These are phyloP conservation scores for Lablab purpureus DNA, from an alignment of 306 rosid species.

Conservation along the genomic window DNA sequence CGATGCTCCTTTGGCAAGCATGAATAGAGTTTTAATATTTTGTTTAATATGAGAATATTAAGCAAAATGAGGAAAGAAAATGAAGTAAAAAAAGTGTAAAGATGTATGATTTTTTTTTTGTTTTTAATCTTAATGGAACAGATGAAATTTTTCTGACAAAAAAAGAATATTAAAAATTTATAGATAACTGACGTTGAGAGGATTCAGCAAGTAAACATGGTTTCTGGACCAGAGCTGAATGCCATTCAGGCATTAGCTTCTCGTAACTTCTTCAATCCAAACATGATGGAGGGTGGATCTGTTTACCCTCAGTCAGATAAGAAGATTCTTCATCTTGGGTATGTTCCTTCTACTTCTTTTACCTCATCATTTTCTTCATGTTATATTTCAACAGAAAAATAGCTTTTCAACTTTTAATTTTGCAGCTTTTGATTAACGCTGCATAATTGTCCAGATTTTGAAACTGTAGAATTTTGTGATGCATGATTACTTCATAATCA, in stretches of 20 bases:
- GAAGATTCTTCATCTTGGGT: conserved; percentile 91
- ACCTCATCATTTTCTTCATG: neutral
- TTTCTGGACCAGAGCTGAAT: conserved; percentile 73
- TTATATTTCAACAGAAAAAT: too few species aligned
- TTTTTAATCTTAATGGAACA: neutral
- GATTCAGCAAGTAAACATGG: conserved; percentile 76
- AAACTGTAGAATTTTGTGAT: neutral
- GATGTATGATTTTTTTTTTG: too few species aligned
- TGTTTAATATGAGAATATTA: too few species aligned
- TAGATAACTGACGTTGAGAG: conserved; percentile 88
- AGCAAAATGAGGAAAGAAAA: too few species aligned
- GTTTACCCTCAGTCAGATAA: conserved; percentile 77
- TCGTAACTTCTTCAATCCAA: conserved; percentile 74
- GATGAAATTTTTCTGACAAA: neutral
- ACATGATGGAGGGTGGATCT: conserved; percentile 64
- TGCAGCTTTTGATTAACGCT: too few species aligned
- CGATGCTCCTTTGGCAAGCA: too few species aligned
- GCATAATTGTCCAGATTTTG: too few species aligned
- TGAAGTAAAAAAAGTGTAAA: too few species aligned
- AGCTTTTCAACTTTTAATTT: too few species aligned
- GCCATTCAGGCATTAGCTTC: conserved; percentile 86
- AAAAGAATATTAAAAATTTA: neutral
- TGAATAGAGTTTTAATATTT: too few species aligned
- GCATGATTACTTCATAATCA: too few species aligned
- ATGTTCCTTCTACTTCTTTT: neutral